Base-by-base conservation (phyloP, 495 filamentous ascomycete species). In the Hypoxylon rickii region DNA sequence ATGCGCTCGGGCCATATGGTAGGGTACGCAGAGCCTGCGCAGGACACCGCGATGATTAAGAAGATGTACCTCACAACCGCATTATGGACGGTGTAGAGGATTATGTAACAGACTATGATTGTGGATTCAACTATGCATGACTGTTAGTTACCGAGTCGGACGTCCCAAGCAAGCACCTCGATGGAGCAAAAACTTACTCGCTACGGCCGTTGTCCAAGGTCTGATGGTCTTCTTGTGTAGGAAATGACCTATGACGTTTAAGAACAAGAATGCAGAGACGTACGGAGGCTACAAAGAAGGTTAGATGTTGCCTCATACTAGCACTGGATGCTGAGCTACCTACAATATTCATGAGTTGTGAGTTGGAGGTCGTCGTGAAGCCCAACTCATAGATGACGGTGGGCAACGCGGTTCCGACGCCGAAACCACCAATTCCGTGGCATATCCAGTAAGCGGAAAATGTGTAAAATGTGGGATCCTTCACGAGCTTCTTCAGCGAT, bases 1-100 rank as follows among this genome's bases (percentile, higher is more conserved):
- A 77, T 79, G 0, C 74, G 69, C 50, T 79, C 76, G 20, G 74
- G 72, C 74, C 72, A 77, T 33, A 77, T 77, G 7, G 76, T 68
- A 0, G 76, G 72, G 44, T 72, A 77, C n/a, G 69, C 70, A 15
- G 68, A 75, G 0, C 70, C 68, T 0, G 76, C 66, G 42, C 67
- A 71, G 2, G 74, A 65, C 0, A 68, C 71, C 7, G 76, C 73
- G 15, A 77, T 60, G 10, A 76, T 70, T 29, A 77, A 46, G 10
- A 59, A 70, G 7, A 76, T 39, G 39, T 77, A 76, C 52, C 74
- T 75, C 15, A 71, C 72, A 10, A 70, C 38, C 3, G 69, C 52
- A 48, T 71, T 73, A 7, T 34, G 34, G n/a, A 76, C 70, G 0
- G 71, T 77, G 33, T 73, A 72, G 5, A 76, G 64, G 15, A 78